Base-by-base conservation (phyloP, 768 basidiomycete species). In the Crepidotus variabilis region DNA sequence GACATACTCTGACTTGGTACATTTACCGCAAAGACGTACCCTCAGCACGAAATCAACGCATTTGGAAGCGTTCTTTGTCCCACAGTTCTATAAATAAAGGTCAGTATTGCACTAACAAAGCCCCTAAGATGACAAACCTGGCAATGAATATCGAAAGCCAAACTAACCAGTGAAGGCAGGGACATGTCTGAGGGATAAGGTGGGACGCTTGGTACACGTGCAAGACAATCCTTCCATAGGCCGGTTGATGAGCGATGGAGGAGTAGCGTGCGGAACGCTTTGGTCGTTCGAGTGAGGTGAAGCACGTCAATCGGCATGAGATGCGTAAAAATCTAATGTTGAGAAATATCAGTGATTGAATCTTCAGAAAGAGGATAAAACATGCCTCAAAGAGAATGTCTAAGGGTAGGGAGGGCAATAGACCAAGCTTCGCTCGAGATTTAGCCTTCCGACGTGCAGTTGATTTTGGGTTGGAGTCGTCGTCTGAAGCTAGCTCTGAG, bases 341-440 rank as follows among this genome's bases (percentile, higher is more conserved):
- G 47, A 6, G 32, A 59, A 4, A n/a, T 46, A 8, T 8, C 23
- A 45, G 35, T 20, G 6, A 1, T 24, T 14, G 11, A 50, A 3
- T 14, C 16, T 8, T 1, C n/a, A n/a, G 22, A 35, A 34, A 35
- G 54, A 14, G 34, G 21, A 47, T 14, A 9, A 2, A 43, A 43
- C 60, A 2, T 21, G 67, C 70, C 62, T 71, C 70, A 14, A 67
- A 64, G 22, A 70, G 51, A 24, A 69, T 63, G 43, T 71, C 70
- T 14, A 70, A 50, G 7, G 70, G 69, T 58, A 71, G 45, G 13
- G 52, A 55, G 35, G 61, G 59, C n/a, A 60, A 39, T 32, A 59
- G 45, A 6, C 43, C 49, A 18, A 63, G 34, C 32, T 61, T 63
- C 16, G 57, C 57, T 24, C 61, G 58, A 20, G 55, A 36, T 2